Evolutionary conservation across 768 basidiomycete species (phyloP), one percentile per base, ranked within the genome.

Genomic region (Phaffia tasmanica): DNA sequence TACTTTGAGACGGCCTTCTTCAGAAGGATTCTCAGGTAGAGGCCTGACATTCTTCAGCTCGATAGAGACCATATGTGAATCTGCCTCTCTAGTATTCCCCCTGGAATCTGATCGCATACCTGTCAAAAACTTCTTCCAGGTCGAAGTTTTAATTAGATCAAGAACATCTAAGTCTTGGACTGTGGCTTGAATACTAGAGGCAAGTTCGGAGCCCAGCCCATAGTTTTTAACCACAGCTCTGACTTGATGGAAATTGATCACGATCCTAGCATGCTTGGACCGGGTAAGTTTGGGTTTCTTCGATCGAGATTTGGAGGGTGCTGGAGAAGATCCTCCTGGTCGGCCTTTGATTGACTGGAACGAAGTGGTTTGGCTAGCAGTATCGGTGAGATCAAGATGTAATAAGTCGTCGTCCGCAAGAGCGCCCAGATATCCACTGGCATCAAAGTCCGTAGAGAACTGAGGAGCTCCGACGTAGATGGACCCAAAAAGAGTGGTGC

Each of bases 131-230:
- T 94, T 98, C 78, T 86, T 88, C 95, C 95, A 99, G 0, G 95
- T 97, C 11, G 92, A 97, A 0, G 92, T 93, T 79, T 89, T 92
- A 80, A 99, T 91, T 73, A 95, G 93, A 75, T 99, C 95, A 60
- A 98, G 78, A 67, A 98, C 95, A 76, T 95, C 90, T 23, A 90
- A 72, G 69, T 89, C 83, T 66, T 78, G 81, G 60, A 92, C 80
- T 15, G 84, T 84, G 18, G 83, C 81, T 57, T 87, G 80, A 1
- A 84, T 81, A 62, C 86, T 80, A 2, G 86, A 86, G 11, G 85
- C 83, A 35, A 62, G 55, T 30, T 49, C 27, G 54, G 29, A 8
- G 21, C 35, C 19, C 7, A 2, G 0, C 46, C 53, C 66, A 60
- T 57, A 76, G 5, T 63, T 7, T 29, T 76, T 87, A 42, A 88